Base-by-base conservation (phyloP, 2,329 filamentous ascomycete species). In the Talaromyces verruculosus region DNA sequence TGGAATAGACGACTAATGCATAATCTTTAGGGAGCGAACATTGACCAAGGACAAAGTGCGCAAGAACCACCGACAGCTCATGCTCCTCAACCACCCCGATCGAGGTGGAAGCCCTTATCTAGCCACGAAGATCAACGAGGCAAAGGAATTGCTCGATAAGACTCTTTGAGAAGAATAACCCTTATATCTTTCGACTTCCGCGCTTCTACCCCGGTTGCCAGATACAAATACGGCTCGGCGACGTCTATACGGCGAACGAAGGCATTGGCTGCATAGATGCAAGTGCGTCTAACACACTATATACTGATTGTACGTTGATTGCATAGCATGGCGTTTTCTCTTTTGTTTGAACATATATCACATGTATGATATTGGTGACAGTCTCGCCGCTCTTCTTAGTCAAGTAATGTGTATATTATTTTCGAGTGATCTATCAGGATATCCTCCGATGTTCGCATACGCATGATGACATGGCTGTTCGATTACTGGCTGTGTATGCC, bases 11-110 rank as follows among this genome's bases (percentile, higher is more conserved):
- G 15, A 45, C 57, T 60, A 60, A 60, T 19, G 3, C 2, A 10
- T 8, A 47, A 15, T 28, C 11, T 68, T 68, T 68, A 98, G 93
- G 69, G 95, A 99, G 81, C 88, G 93, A 68, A 88, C 89, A 72
- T 77, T 97, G 68, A 95, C 89, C 67, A 96, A 96, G 81, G 94
- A 98, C 57, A 95, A 96, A 77, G 84, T 99, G 73, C 92, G 95
- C 77, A 97, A 97, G 82, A 92, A 93, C 72, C 95, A 99, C 81
- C 90, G 95, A 69, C 92, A 89, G 64, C 88, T 98, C 71, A 99
- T 99, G 94, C 88, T 99, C 65, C 84, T 97, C 70, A 99, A 99
- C 84, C 95, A 99, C 79, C 95, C 95, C 69, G 95, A 99, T 84
- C 91, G 95, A 76, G 95, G 95, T 70, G 95, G 95, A 45, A 97